Conservation (phyloP, 169 alveolate species). For the Sarcocystis neurona region DNA sequence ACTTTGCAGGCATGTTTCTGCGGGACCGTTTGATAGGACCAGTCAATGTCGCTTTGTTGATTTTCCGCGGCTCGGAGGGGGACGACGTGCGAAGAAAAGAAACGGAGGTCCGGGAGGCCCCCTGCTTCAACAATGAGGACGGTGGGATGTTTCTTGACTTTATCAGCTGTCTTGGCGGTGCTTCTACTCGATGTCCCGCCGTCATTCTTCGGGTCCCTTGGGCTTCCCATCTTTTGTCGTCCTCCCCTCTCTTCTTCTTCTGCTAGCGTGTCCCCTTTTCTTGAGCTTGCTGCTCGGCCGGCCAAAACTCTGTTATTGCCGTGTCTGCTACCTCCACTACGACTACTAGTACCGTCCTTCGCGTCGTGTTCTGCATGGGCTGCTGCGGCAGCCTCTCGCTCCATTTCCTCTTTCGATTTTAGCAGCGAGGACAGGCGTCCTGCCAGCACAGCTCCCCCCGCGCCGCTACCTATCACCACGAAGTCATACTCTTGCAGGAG, state of each 20-base stretch:
- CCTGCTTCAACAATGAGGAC: constrained; percentile 57
- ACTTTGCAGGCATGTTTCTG: constrained; percentile 55
- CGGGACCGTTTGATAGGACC: constrained; percentile 19
- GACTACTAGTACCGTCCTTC: background rate
- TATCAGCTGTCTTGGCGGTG: too few species aligned
- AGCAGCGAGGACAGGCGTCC: constrained; percentile 30
- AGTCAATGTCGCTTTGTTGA: constrained; percentile 53
- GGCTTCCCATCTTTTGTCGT: too few species aligned
- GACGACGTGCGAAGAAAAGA: constrained; percentile 41
- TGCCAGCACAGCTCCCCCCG: constrained; percentile 60
- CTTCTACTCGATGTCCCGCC: too few species aligned
- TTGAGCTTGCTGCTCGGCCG: too few species aligned
- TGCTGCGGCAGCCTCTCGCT: background rate
- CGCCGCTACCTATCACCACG: constrained; percentile 57
- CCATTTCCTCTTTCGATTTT: background rate
- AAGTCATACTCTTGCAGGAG: constrained; percentile 39
- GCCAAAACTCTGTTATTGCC: background rate
- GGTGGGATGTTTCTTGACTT: background rate
- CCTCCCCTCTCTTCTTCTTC: too few species aligned
- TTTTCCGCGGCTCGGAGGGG: constrained; percentile 33
- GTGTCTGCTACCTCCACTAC: background rate
- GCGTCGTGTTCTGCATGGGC: background rate
- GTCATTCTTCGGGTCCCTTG: too few species aligned
- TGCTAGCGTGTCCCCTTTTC: too few species aligned
- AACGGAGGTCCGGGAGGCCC: constrained; percentile 44